Conservation (phyloP, 345 rosid genomes). For the Salix purpurea region DNA sequence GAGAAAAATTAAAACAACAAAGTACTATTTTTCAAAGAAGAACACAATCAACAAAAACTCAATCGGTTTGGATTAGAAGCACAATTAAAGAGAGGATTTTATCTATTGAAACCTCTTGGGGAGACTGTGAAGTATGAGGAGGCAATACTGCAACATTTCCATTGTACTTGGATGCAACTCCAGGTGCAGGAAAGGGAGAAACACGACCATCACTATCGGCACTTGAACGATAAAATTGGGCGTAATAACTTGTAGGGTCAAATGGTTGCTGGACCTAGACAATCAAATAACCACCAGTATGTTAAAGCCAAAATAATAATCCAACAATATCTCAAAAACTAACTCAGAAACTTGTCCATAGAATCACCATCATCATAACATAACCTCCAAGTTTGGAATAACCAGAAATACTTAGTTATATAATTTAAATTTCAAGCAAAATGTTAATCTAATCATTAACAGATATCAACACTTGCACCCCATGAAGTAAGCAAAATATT, state of each 20-base stretch:
- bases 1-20: neutral
- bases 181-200: conserved; percentile 72
- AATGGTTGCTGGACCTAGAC: conserved; percentile 66
- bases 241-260: conserved; percentile 76
- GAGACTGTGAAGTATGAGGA: conserved; percentile 67
- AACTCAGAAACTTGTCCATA: neutral
- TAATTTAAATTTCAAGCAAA: neutral
- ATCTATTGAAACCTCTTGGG: conserved; percentile 67
- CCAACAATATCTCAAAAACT: neutral
- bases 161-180: conserved; percentile 70
- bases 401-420: neutral
- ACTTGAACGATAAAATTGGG: conserved; percentile 69
- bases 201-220: conserved; percentile 69
- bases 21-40: neutral
- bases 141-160: conserved; percentile 68
- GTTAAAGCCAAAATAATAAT: conserved; percentile 9
- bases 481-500: neutral
- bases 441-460: neutral
- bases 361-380: neutral
- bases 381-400: neutral
- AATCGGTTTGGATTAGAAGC: neutral
- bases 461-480: neutral
- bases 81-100: conserved; percentile 4
- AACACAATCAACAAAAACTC: neutral
- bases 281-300: conserved; percentile 19